phyloP scores from a whole-genome alignment of 306 rosid species.

The Vachellia pachyceras region DNA sequence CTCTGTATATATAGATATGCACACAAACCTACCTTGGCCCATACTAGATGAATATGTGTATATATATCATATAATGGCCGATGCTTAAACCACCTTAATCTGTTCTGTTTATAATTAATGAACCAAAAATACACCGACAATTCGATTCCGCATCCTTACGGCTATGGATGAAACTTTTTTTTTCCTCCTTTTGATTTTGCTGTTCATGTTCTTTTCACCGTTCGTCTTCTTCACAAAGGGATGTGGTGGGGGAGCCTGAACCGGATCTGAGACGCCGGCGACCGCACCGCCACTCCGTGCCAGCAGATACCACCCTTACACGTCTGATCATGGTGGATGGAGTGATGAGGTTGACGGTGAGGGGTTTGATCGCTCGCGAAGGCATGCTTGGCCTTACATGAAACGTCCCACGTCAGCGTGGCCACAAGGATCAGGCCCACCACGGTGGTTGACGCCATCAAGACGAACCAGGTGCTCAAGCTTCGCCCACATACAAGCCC shows the following conservation, averaged over 20 bases:
- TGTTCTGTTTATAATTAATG: too few relatives aligned
- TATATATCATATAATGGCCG: too few relatives aligned
- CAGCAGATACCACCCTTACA: constrained; percentile 90
- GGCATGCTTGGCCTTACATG: constrained; percentile 60
- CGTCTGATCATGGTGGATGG: constrained; percentile 13
- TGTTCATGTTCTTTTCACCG: background rate
- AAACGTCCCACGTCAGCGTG: constrained; percentile 75
- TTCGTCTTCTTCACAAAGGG: constrained; percentile 10
- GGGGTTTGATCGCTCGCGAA: constrained; percentile 34
- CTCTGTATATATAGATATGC: too few relatives aligned
- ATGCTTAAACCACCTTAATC: too few relatives aligned
- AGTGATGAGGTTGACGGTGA: constrained; percentile 20
- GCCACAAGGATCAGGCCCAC: constrained; percentile 59
- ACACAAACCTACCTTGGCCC: too few relatives aligned
- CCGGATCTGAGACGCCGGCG: constrained; percentile 71
- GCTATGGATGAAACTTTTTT: too few relatives aligned
- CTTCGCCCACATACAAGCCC: constrained; percentile 53
- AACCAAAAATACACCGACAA: too few relatives aligned
- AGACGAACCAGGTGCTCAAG: constrained; percentile 51
- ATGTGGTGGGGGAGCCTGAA: constrained; percentile 65
- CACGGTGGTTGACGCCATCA: constrained; percentile 52
- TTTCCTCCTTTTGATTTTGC: too few relatives aligned
- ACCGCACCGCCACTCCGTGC: constrained; percentile 77
- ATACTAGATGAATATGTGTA: too few relatives aligned
- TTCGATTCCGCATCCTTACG: too few relatives aligned